Percentiles rank a stretch among this genome's conserved stretches.
These are phyloP conservation scores for Eucalyptus sideroxylon DNA, from an alignment of 345 rosid genomes.

Conservation along the genomic window DNA sequence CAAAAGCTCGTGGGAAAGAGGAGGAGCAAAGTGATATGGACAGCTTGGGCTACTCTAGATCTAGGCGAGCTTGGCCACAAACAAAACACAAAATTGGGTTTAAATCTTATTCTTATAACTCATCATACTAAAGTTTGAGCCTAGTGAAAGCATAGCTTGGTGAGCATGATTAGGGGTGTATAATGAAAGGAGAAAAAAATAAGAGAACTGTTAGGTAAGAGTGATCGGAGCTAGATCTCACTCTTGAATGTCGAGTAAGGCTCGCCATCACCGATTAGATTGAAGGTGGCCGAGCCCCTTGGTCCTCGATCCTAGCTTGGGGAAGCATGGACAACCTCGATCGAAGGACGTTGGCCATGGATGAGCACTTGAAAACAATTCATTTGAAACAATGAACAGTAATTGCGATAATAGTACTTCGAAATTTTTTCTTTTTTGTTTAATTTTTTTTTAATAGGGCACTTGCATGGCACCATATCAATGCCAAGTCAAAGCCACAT, in stretches of 20 bases:
- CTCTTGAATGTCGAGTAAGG: neutral
- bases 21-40: neutral
- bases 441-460: neutral
- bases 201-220: neutral
- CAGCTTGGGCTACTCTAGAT: neutral
- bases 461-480: neutral
- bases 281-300: neutral
- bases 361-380: neutral
- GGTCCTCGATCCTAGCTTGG: neutral
- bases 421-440: neutral
- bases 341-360: rapidly evolving
- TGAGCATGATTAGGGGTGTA: neutral
- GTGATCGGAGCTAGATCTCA: neutral
- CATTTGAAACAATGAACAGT: neutral
- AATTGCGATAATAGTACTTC: neutral
- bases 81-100: neutral
- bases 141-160: neutral
- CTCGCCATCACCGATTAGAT: neutral
- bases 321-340: neutral
- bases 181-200: too few species aligned
- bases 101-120: neutral
- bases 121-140: neutral
- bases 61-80: neutral
- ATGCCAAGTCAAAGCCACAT: neutral
- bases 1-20: neutral